Evolutionary conservation across 176 grass and related monocot species (phyloP), one percentile per base, ranked within the genome.

Genomic region (Paspalum notatum): DNA sequence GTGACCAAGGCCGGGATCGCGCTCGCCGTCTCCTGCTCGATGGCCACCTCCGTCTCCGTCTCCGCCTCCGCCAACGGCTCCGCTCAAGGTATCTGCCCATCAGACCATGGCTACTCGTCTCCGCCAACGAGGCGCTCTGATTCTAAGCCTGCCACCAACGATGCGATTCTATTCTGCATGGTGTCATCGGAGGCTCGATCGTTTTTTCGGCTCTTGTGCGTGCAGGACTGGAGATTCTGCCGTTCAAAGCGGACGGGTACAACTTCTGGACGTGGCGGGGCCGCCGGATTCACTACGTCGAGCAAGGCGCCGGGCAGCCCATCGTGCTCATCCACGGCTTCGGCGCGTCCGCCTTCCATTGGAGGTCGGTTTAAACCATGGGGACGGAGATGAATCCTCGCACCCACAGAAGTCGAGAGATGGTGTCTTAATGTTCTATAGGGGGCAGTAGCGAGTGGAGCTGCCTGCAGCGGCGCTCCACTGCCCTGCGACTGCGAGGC

Each of bases 241-340:
- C 92, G 54, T 98, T 89, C 86, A 98, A 94, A 66, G 61, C 90
- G 20, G 90, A 98, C 40, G 95, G 95, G 20, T 95, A 98, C 87
- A 93, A 84, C 75, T 98, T 93, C 84, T 98, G 95, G 95, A 94
- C 85, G 59, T 98, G 95, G 95, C 89, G 76, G 74, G 95, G 90
- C 0, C 95, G 80, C 71, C 84, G 84, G 87, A 95, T 98, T 72
- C 95, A 98, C 41, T 95, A 95, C 83, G 84, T 98, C 43, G 90
- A 92, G 79, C 86, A 98, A 80, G 92, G 95, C 51, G 86, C 46
- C 2, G 95, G 92, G 6, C 78, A 60, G 40, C 90, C 95, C 20
- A 25, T 98, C 71, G 88, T 98, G 76, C 92, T 98, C 64, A 87
- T 98, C 68, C 95, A 98, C 52, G 95, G 95, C 53, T 98, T 98